A percentile compares a stretch with the other conserved stretches of the same genome.
Evolutionary conservation across 352 stramenopile species (phyloP).

Genomic region (Globisporangium viniferum): DNA sequence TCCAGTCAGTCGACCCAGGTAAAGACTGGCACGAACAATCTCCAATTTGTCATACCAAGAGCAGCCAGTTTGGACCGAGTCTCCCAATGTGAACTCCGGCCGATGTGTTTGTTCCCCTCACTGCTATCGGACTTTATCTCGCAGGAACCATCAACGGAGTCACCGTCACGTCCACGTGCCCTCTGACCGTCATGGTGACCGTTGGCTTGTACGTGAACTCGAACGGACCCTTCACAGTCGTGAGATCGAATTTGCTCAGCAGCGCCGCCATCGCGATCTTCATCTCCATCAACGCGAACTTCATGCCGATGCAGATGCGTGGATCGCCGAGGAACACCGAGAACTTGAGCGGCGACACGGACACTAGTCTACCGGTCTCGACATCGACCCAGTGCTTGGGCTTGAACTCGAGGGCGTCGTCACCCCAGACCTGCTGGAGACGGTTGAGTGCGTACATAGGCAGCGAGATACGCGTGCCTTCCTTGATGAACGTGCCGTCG

Average conservation of each 20-base stretch:
- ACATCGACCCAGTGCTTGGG: conserved; percentile 61
- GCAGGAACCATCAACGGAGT: not conserved
- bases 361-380: not conserved
- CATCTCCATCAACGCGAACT: conserved; percentile 29
- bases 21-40: too few species aligned
- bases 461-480: not conserved
- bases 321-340: not conserved
- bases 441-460: not conserved
- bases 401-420: conserved; percentile 42
- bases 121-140: not conserved
- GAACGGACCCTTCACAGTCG: conserved; percentile 38
- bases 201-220: conserved; percentile 48
- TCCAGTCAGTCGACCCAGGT: too few species aligned
- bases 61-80: too few species aligned
- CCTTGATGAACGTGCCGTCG: conserved; percentile 34
- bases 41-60: too few species aligned
- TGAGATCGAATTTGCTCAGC: conserved; percentile 46
- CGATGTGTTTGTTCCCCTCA: not conserved
- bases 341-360: not conserved
- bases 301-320: not conserved
- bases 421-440: conserved; percentile 43
- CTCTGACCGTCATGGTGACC: conserved; percentile 39
- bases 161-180: conserved; percentile 16
- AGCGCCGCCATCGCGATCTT: conserved; percentile 51
- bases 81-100: too few species aligned